Base-by-base conservation (phyloP, 176 grass and related monocot species). In the Oryza nivara region DNA sequence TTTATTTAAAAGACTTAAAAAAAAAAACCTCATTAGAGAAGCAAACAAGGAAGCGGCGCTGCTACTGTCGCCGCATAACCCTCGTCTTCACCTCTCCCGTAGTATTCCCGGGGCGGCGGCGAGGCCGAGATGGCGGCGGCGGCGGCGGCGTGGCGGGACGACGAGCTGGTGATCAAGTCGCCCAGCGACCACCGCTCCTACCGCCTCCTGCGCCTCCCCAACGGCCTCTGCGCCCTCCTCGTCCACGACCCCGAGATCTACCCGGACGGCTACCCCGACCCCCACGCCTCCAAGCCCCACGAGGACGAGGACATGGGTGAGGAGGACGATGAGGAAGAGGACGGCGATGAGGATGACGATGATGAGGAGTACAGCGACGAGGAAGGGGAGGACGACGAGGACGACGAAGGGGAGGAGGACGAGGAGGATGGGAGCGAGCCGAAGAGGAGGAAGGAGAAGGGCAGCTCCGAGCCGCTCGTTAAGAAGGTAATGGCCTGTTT, bases 241-340 rank as follows among this genome's bases (percentile, higher is more conserved):
- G 81, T 95, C 25, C 96, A 95, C 74, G 96, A 98, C 70, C 93
- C 91, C 46, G 91, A 98, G 87, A 95, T 98, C 80, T 95, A 93
- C 83, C 83, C 89, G 17, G 91, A 94, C 74, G 83, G 88, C 20
- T 30, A 86, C 68, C 54, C 72, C 26, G 38, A 61, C 35, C 66
- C 80, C 44, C 51, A 34, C 4, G 28, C n/a, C 51, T 14, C 67
- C 63, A 73, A 85, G 75, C 77, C 72, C 2, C 20, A 63, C 14
- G 80, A 85, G 47, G 78, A 74, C 60, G 85, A 78, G 48, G 87
- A 83, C 25, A 76, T 43, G 23, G 44, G 38, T 20, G 82, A 83
- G 1, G 78, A 58, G 6, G 74, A 78, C 0, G 82, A 65, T 1
- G 72, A 41, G 1, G 72, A 88, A 0, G 87, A 89, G 0, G 86